A percentile compares a stretch with the other conserved stretches of the same genome.
Evolutionary conservation across 2,329 filamentous ascomycete species (phyloP).

Genomic region (Pseudonectria buxi): DNA sequence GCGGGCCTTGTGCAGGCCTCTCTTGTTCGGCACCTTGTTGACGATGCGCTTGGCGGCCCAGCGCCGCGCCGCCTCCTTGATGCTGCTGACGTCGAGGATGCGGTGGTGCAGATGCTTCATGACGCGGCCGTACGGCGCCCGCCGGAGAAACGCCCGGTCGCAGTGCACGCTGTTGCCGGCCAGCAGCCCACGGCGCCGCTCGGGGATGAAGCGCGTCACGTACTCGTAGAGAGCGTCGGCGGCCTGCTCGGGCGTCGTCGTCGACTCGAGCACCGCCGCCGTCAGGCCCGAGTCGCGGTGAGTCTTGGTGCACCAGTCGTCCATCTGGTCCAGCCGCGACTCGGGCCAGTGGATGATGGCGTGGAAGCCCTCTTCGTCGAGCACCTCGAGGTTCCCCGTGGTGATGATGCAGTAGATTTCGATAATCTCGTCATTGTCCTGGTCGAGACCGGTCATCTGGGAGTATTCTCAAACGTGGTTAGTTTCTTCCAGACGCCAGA

Average conservation of each 20-base stretch:
- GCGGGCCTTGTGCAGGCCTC: conserved; percentile 70
- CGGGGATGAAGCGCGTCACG: conserved; percentile 64
- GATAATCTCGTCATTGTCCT: conserved; percentile 74
- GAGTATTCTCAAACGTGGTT: conserved; percentile 2
- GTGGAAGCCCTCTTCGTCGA: conserved; percentile 75
- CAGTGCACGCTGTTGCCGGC: conserved; percentile 93
- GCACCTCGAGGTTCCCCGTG: conserved; percentile 65
- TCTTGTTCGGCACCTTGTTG: conserved; percentile 62
- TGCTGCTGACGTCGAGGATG: conserved; percentile 81
- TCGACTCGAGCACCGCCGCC: conserved; percentile 65
- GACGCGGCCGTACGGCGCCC: conserved; percentile 66
- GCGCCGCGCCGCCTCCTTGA: conserved; percentile 82
- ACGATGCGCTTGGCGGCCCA: conserved; percentile 56
- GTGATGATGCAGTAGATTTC: conserved; percentile 92
- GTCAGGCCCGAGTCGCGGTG: conserved; percentile 80
- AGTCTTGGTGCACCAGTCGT: conserved; percentile 78
- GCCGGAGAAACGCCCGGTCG: conserved; percentile 73
- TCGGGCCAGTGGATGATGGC: conserved; percentile 68
- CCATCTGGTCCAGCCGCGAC: conserved; percentile 69
- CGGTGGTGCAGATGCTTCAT: conserved; percentile 79
- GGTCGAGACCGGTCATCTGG: conserved; percentile 79
- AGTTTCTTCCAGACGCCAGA: background rate
- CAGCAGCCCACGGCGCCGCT: conserved; percentile 61
- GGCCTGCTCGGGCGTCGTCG: conserved; percentile 63
- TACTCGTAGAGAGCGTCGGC: conserved; percentile 70